Evolutionary conservation across 306 rosid genomes (phyloP).

Genomic region (Cucurbita moschata): DNA sequence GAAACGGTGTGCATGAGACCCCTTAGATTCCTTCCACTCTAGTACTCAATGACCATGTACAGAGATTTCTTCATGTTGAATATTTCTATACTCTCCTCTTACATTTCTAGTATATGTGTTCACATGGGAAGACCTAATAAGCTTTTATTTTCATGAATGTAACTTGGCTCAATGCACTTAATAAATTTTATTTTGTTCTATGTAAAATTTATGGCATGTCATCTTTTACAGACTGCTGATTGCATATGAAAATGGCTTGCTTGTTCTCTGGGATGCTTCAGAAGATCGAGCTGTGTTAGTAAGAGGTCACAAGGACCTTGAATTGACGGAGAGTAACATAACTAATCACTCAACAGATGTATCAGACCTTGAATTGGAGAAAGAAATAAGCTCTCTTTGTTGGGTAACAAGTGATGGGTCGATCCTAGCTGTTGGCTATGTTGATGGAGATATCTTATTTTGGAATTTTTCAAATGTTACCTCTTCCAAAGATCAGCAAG

Average conservation of each 20-base stretch:
- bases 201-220: conserved; percentile 2
- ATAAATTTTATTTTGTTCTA: not conserved
- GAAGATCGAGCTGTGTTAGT: conserved; percentile 56
- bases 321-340: conserved; percentile 26
- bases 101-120: no score
- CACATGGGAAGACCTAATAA: no score
- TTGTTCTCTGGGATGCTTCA: conserved; percentile 80
- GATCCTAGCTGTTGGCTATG: conserved; percentile 60
- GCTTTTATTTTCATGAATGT: not conserved
- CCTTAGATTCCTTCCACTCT: no score
- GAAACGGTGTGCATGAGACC: no score
- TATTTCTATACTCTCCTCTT: no score
- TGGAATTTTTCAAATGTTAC: conserved; percentile 54
- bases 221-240: conserved; percentile 56
- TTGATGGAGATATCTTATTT: conserved; percentile 84
- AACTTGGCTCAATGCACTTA: not conserved
- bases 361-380: conserved; percentile 34
- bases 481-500: conserved; percentile 24
- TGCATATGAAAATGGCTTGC: conserved; percentile 67
- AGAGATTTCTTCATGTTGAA: no score
- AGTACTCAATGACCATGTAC: no score
- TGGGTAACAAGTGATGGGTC: conserved; percentile 77
- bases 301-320: conserved; percentile 50
- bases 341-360: conserved; percentile 23
- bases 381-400: conserved; percentile 74